These are phyloP conservation scores for Canavalia gladiata DNA, from an alignment of 306 rosid species.

Conservation along the genomic window DNA sequence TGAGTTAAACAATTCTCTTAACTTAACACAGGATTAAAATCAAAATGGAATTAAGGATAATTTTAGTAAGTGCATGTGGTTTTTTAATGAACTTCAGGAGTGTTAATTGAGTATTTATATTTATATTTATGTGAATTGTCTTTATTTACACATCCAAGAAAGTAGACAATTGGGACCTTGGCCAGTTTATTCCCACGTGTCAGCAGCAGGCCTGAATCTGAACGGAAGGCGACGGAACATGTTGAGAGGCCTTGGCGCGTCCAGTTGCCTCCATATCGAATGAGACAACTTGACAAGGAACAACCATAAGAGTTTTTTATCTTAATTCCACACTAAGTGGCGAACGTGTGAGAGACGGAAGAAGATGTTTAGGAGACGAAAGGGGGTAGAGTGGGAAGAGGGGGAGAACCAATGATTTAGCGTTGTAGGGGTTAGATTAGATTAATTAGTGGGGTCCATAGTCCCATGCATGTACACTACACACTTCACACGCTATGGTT, in stretches of 20 bases:
- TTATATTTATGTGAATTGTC: background rate
- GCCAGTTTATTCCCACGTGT: background rate
- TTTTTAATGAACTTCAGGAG: no score
- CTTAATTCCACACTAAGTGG: no score
- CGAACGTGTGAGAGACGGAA: no score
- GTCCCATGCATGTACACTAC: background rate
- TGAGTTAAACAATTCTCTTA: no score
- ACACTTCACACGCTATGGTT: background rate
- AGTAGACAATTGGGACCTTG: background rate
- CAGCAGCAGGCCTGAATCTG: constrained; percentile 26
- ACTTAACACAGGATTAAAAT: no score
- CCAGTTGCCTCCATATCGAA: background rate
- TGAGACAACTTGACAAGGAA: background rate
- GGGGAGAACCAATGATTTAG: background rate
- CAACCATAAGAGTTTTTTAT: background rate
- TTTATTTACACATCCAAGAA: background rate
- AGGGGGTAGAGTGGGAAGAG: background rate
- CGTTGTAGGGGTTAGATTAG: background rate
- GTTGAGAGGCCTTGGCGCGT: constrained; percentile 6
- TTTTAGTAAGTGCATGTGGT: no score
- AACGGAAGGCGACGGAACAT: constrained; percentile 24
- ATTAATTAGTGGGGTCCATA: constrained; percentile 11
- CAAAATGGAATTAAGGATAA: no score
- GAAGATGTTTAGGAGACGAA: no score
- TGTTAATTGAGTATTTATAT: no score